A percentile compares a stretch with the other conserved stretches of the same genome.
phyloP scores from a whole-genome alignment of 2,329 filamentous ascomycete species.

The Neofusicoccum cordaticola region DNA sequence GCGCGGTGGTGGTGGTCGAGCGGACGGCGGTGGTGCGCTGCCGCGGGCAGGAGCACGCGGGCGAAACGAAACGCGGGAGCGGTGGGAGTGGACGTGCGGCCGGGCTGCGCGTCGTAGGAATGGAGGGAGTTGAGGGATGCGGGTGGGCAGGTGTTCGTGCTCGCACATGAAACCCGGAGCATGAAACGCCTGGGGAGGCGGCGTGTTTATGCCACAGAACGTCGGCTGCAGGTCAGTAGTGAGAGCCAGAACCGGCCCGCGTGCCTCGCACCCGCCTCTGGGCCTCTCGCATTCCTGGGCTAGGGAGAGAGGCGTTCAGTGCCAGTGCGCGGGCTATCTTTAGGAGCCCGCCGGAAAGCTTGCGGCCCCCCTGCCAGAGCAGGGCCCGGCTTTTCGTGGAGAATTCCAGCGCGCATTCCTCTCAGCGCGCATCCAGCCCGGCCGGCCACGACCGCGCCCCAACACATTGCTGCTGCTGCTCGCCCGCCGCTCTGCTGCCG shows the following conservation, averaged over 20 bases:
- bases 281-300: background rate
- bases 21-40: background rate
- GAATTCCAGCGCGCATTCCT: slow-evolving; percentile 1
- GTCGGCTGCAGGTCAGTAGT: slow-evolving; percentile 6
- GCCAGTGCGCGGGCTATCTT: slow-evolving; percentile 8
- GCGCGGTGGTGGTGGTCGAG: background rate
- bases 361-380: background rate
- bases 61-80: background rate
- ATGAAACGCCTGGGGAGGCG: slow-evolving; percentile 8
- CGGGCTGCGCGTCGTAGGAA: background rate
- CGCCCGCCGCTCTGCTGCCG: background rate
- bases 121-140: slow-evolving; percentile 2
- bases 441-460: background rate
- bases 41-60: slow-evolving; percentile 3
- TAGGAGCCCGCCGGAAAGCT: slow-evolving; percentile 1
- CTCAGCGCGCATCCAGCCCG: background rate
- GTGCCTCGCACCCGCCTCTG: background rate
- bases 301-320: background rate
- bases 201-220: slow-evolving; percentile 7
- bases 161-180: slow-evolving; percentile 13
- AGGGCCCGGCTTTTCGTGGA: background rate
- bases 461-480: background rate
- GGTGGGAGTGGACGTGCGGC: background rate
- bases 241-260: background rate
- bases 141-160: slow-evolving; percentile 5